Base-by-base conservation (phyloP, 2,329 filamentous ascomycete genomes). In the Niveomyces coronatus region DNA sequence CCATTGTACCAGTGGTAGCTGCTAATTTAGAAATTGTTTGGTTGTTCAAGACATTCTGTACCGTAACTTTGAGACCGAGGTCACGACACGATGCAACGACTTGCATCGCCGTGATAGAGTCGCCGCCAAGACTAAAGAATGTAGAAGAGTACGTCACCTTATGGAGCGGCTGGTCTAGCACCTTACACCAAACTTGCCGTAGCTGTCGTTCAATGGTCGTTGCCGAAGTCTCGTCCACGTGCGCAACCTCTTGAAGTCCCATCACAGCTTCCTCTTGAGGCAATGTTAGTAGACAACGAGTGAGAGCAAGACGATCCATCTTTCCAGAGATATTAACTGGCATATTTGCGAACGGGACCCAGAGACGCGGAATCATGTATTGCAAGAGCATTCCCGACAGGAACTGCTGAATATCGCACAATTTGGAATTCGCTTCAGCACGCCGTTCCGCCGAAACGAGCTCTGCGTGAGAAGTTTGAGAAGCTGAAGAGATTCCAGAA, bases 71-170 rank as follows among this genome's bases (percentile, higher is more conserved):
- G 5, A 55, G 35, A 17, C 47, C 47, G 23, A 49, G 47, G 24
- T 48, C 48, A 24, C 48, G 45, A 16, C 67, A 28, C 6, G 29
- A 22, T 3, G 29, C 62, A n/a, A 53, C 53, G n/a, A 60, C 47
- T 2, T 50, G 47, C 53, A 63, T 63, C 13, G 60, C 57, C 1
- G 45, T 47, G 28, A 63, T 58, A 5, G 60, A 62, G 37, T 63
- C 60, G 9, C 61, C 61, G 7, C 60, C 60, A 7, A 60, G 47
- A 11, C 45, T 42, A 26, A 62, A 48, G 41, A 62, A 63, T 44
- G 48, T 48, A 43, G 51, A 47, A 16, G 53, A 46, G 3, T 47
- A 33, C 10, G 46, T 43, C 36, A 62, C 47, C 6, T 53, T 48
- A 2, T 47, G 47, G 2, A 53, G 41, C 1, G 53, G 49, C 14